phyloP scores from a whole-genome alignment of 2,329 filamentous ascomycete genomes.

The Aphanocladium album region DNA sequence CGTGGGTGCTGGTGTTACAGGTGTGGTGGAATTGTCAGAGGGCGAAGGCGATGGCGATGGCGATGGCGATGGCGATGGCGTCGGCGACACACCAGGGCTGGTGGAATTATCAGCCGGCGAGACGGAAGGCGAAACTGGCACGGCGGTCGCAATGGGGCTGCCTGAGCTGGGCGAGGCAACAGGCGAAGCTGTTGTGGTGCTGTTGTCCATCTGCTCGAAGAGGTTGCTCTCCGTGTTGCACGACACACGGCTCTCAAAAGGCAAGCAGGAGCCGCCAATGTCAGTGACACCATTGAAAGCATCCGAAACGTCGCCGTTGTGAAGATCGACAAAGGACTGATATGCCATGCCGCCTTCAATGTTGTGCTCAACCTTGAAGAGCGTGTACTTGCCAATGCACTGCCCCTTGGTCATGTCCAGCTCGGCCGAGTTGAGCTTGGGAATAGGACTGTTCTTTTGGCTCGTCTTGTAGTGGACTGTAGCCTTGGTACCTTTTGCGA shows the following conservation, averaged over 20 bases:
- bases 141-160: background rate
- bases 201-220: constrained; percentile 11
- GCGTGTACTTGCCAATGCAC: constrained; percentile 44
- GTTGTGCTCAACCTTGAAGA: constrained; percentile 40
- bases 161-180: background rate
- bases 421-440: constrained; percentile 32
- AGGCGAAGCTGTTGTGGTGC: constrained; percentile 14
- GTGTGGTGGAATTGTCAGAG: constrained; percentile 5
- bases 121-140: no score
- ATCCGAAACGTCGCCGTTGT: constrained; percentile 37
- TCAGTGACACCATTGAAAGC: constrained; percentile 44
- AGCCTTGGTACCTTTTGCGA: constrained; percentile 35
- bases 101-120: background rate
- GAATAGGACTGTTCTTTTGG: constrained; percentile 37
- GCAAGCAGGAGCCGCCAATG: constrained; percentile 39
- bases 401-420: constrained; percentile 37
- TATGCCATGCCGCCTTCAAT: constrained; percentile 40
- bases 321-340: constrained; percentile 42
- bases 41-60: no score
- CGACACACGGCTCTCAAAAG: constrained; percentile 32
- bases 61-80: background rate
- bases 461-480: constrained; percentile 40
- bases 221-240: constrained; percentile 17
- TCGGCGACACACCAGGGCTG: no score
- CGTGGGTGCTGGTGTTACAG: constrained; percentile 9